Evolutionary conservation across 2,329 filamentous ascomycete species (phyloP), one percentile per base, ranked within the genome.

Genomic region (Sphaerulina populicola): DNA sequence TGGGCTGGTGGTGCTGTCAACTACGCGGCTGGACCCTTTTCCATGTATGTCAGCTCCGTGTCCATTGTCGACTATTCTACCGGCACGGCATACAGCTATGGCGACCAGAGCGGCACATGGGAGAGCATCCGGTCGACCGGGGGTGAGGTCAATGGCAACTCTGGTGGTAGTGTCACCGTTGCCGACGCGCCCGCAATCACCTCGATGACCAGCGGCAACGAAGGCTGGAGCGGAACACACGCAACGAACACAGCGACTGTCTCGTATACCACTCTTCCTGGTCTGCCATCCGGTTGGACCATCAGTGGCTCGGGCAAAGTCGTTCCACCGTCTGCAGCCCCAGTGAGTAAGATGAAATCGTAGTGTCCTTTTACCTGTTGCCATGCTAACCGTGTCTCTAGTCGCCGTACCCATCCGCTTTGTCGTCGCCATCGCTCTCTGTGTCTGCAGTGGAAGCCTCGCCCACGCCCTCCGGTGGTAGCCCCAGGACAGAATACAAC

Each of bases 31-130:
- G 91, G 87, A 0, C 93, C 93, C 1, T 98, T 86, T 72, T 81
- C 77, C 57, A 97, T 97, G 90, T 73, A 79, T 48, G 83, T 97
- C 65, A 79, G 85, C 69, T 85, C 79, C 29, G 71, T 96, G 60
- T 75, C 78, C 49, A 80, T 95, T 38, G 83, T 83, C 46, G 93
- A 98, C 73, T 98, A 97, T 74, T 96, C 90, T 18, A 96, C 90
- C 1, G 93, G 93, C 48, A 83, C 78, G 14, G 74, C 85, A 57
- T 98, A 98, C 75, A 75, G 73, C 51, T 98, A 97, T 72, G 79
- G 79, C 59, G 86, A 93, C 67, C 79, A 77, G 35, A 83, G 78
- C 43, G 93, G 93, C 43, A 79, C 75, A 18, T 95, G 88, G 87
- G 65, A 80, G 58, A 91, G 86, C 44, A 97, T 98, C 68, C 71